Evolutionary conservation across 768 basidiomycete species (phyloP).

Genomic region (Trametes coccinea): DNA sequence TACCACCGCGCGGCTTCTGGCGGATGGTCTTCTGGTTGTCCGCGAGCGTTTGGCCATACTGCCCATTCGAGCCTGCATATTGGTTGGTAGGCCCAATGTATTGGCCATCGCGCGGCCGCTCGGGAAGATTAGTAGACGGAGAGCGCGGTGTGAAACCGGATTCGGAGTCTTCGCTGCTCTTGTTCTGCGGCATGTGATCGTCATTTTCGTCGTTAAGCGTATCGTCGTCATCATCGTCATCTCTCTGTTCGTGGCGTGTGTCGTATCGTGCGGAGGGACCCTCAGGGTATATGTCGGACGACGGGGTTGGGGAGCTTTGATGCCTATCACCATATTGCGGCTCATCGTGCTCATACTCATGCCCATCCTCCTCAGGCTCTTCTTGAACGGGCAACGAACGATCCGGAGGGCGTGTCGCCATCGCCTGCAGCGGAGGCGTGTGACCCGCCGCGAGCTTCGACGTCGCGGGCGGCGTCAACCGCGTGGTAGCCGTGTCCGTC

Average conservation of each 20-base stretch:
- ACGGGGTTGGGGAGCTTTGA: conserved; percentile 49
- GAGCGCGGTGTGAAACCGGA: conserved; percentile 64
- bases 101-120: conserved; percentile 36
- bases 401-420: conserved; percentile 60
- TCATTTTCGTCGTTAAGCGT: conserved; percentile 55
- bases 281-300: conserved; percentile 55
- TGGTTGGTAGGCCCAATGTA: conserved; percentile 29
- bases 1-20: conserved; percentile 54
- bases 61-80: conserved; percentile 23
- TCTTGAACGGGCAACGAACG: conserved; percentile 77
- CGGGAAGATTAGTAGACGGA: conserved; percentile 60
- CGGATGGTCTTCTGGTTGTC: conserved; percentile 40
- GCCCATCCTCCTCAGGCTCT: conserved; percentile 65
- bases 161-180: conserved; percentile 30
- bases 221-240: conserved; percentile 44
- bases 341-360: conserved; percentile 25
- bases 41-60: conserved; percentile 28
- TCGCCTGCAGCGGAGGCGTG: conserved; percentile 57
- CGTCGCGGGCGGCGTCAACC: conserved; percentile 37
- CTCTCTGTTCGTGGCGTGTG: conserved; percentile 38
- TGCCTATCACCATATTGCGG: conserved; percentile 37
- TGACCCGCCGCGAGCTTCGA: conserved; percentile 44
- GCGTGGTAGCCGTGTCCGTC: conserved; percentile 19
- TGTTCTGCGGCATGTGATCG: conserved; percentile 30
- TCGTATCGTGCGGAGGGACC: conserved; percentile 40